A percentile compares a stretch with the other conserved stretches of the same genome.
Conservation (phyloP, 805 yeast genomes). For the Metschnikowia kunwiensis region DNA sequence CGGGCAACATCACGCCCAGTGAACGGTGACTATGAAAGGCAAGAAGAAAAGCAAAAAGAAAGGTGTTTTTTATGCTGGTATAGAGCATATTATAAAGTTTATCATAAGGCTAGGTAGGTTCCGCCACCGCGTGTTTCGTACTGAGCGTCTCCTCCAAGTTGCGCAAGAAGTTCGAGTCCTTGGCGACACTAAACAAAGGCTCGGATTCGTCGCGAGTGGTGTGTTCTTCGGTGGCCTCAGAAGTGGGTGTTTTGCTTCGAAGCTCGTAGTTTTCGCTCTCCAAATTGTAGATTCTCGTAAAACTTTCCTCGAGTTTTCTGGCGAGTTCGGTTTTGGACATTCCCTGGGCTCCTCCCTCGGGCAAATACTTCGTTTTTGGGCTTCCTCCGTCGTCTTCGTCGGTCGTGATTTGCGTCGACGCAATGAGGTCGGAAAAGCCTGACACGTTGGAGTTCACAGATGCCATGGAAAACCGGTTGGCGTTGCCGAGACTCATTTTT, state of each 20-base stretch:
- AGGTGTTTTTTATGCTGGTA: background rate
- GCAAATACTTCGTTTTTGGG: constrained; percentile 3
- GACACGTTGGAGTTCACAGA: constrained; percentile 47
- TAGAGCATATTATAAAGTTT: background rate
- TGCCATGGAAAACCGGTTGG: constrained; percentile 54
- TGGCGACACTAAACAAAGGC: constrained; percentile 6
- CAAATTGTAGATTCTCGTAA: constrained; percentile 34
- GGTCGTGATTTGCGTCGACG: constrained; percentile 44
- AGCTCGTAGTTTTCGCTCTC: constrained; percentile 28
- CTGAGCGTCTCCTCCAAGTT: constrained; percentile 14
- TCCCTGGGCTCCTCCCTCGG: constrained; percentile 5
- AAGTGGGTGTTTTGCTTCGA: constrained; percentile 9
- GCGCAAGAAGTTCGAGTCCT: constrained; percentile 13
- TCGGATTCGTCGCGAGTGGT: constrained; percentile 1
- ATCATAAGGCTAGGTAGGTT: background rate
- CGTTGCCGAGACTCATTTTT: constrained; percentile 19
- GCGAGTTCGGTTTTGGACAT: constrained; percentile 34
- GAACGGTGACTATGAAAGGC: too few relatives aligned
- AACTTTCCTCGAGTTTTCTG: constrained; percentile 37
- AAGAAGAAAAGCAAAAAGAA: background rate
- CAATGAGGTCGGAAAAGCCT: constrained; percentile 47
- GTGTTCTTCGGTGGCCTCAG: constrained; percentile 3
- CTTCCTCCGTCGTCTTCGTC: constrained; percentile 23
- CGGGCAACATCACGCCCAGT: constrained; percentile 27
- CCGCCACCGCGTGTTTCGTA: constrained; percentile 1